A percentile compares a stretch with the other conserved stretches of the same genome.
Evolutionary conservation across 305 asterid genomes (phyloP).

Genomic region (Fraxinus baroniana): DNA sequence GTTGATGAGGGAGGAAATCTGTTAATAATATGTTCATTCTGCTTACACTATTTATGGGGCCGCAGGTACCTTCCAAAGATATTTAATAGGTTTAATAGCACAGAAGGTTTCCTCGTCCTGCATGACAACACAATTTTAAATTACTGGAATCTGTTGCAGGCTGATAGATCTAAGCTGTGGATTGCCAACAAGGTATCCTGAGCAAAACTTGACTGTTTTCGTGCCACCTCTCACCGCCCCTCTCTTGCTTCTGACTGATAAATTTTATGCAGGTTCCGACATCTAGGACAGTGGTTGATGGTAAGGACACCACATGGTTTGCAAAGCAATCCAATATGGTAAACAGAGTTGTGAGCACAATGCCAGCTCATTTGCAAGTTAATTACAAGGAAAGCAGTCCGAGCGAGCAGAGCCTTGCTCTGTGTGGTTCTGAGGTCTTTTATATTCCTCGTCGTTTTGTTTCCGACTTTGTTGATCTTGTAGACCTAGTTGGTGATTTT

Average conservation of each 20-base stretch:
- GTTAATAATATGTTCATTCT: background rate
- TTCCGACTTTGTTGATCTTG: conserved; percentile 58
- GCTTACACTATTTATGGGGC: conserved; percentile 3
- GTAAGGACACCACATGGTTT: conserved; percentile 50
- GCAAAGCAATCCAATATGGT: conserved; percentile 59
- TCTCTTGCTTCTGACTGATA: background rate
- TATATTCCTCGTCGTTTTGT: conserved; percentile 52
- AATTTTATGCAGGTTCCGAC: conserved; percentile 33
- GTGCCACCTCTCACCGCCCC: background rate
- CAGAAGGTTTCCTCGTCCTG: conserved; percentile 67
- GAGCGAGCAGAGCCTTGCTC: conserved; percentile 39
- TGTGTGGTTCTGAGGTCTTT: conserved; percentile 65
- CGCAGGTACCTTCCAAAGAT: conserved; percentile 60
- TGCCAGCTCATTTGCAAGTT: conserved; percentile 73
- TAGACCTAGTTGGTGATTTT: conserved; percentile 54
- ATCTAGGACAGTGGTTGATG: conserved; percentile 41
- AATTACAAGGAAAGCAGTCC: conserved; percentile 56
- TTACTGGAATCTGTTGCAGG: conserved; percentile 68
- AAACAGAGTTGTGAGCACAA: conserved; percentile 51
- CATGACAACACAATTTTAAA: conserved; percentile 65
- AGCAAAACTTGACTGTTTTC: background rate
- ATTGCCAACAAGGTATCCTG: conserved; percentile 59
- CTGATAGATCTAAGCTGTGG: conserved; percentile 70
- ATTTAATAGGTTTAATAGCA: conserved; percentile 46
- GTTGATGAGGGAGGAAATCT: background rate